Evolutionary conservation across 176 grass and related monocot genomes (phyloP).

Genomic region (Avena atlantica): DNA sequence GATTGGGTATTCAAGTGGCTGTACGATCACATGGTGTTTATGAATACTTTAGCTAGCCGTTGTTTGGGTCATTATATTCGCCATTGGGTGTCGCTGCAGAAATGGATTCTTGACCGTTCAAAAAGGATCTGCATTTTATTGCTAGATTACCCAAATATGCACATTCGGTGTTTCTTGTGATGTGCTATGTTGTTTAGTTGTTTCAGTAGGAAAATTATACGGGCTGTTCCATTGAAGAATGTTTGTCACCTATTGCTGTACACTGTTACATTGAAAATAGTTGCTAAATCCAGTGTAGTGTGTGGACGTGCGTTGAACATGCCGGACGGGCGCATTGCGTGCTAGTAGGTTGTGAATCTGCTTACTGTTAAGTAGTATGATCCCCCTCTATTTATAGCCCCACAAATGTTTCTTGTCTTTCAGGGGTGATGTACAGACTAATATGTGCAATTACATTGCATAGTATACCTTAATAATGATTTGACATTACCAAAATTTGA

Average conservation of each 20-base stretch:
- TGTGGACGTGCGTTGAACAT: not conserved
- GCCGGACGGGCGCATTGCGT: not conserved
- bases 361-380: not conserved
- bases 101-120: not conserved
- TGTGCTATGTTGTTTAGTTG: not conserved
- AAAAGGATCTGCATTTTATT: not conserved
- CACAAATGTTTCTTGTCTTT: not conserved
- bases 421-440: not conserved
- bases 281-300: not conserved
- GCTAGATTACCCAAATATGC: not conserved
- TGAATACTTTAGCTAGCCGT: not conserved
- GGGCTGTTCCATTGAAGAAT: not conserved
- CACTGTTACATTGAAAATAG: conserved; percentile 39
- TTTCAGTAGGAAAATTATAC: not conserved
- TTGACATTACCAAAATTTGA: not conserved
- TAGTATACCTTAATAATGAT: not conserved
- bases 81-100: not conserved
- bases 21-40: not conserved
- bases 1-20: not conserved
- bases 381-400: not conserved
- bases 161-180: not conserved
- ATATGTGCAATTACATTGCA: not conserved
- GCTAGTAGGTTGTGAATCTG: conserved; percentile 6
- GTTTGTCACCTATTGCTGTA: not conserved
- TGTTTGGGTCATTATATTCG: not conserved